Percentiles rank a stretch among this genome's conserved stretches.
Conservation (phyloP, 495 filamentous ascomycete genomes). For the Hypoxylon fuscum region DNA sequence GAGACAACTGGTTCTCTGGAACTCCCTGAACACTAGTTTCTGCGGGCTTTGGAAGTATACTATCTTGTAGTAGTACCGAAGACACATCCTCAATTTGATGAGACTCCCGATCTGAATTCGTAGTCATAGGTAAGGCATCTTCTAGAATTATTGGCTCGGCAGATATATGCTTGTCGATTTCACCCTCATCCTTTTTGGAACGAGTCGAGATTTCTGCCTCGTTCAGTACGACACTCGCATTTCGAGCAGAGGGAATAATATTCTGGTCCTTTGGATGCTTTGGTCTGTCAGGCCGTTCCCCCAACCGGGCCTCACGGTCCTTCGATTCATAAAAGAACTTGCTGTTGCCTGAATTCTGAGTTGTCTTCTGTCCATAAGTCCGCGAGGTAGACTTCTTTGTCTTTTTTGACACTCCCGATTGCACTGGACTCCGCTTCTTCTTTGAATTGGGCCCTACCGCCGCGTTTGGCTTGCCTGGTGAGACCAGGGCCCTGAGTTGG, state of each 20-base stretch:
- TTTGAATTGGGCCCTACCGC: constrained; percentile 21
- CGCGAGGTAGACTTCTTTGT: background rate
- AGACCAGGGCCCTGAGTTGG: background rate
- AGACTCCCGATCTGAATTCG: background rate
- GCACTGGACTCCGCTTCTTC: constrained; percentile 27
- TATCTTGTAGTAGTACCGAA: background rate
- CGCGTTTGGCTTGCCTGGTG: background rate
- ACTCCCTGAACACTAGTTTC: background rate
- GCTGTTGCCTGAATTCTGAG: background rate
- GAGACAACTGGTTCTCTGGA: background rate
- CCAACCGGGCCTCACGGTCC: background rate
- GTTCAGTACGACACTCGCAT: background rate
- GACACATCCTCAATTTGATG: background rate
- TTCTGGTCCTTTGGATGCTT: constrained; percentile 2
- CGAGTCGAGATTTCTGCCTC: background rate
- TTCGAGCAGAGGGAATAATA: background rate
- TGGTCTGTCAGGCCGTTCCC: background rate
- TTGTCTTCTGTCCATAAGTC: constrained; percentile 6
- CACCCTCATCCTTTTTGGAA: background rate
- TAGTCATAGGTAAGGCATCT: background rate
- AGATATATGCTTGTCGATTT: background rate
- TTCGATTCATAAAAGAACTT: background rate
- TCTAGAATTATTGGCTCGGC: background rate
- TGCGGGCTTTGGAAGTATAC: background rate
- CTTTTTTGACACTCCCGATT: background rate